phyloP scores from a whole-genome alignment of 1,139 yeast genomes.

The Hyphopichia pseudoburtonii region DNA sequence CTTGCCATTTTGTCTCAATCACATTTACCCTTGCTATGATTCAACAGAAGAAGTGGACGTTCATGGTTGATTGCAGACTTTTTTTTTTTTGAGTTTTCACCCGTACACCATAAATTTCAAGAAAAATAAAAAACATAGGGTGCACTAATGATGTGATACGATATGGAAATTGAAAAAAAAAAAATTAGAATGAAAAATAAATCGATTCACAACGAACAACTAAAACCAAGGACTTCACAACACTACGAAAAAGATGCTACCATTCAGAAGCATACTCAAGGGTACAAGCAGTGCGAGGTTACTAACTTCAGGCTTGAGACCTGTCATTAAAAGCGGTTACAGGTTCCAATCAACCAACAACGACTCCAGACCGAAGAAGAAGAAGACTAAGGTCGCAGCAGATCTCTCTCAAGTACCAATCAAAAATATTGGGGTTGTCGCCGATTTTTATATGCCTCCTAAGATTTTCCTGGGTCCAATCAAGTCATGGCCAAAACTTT shows the following conservation, averaged over 20 bases:
- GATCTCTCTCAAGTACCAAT: slow-evolving; percentile 43
- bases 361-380: slow-evolving; percentile 18
- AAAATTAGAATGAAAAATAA: neutral
- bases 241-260: slow-evolving; percentile 1
- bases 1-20: too few relatives aligned
- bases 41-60: too few relatives aligned
- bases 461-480: slow-evolving; percentile 29
- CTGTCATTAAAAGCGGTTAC: neutral
- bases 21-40: too few relatives aligned
- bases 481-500: slow-evolving; percentile 38
- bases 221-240: neutral
- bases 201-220: neutral
- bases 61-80: too few relatives aligned
- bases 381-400: slow-evolving; percentile 17
- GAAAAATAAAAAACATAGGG: neutral
- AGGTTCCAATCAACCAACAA: slow-evolving; percentile 7
- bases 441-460: slow-evolving; percentile 48
- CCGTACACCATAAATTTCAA: too few relatives aligned
- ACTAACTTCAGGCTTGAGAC: neutral
- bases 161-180: neutral
- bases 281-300: neutral
- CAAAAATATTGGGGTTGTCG: slow-evolving; percentile 41
- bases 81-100: too few relatives aligned
- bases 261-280: slow-evolving; percentile 2
- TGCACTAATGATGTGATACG: neutral